Percentiles rank a stretch among this genome's conserved stretches.
Evolutionary conservation across 2,329 filamentous ascomycete genomes (phyloP).

Genomic region (Stachybotrys chartarum): DNA sequence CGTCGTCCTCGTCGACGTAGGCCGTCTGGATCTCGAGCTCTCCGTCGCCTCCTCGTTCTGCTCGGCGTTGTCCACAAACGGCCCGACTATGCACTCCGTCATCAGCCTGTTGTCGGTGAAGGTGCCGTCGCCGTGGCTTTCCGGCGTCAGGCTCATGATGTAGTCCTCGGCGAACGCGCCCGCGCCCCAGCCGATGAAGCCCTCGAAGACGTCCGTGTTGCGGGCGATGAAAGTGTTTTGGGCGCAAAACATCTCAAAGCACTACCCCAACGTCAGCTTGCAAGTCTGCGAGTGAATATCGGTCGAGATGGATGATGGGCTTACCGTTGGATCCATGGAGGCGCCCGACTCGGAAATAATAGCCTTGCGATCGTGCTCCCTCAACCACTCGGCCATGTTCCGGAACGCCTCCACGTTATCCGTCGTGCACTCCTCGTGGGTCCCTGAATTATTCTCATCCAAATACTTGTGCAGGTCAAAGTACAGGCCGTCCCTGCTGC

Average conservation of each 20-base stretch:
- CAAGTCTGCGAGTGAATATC: background rate
- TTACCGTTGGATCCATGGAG: constrained; percentile 30
- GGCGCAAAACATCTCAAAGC: constrained; percentile 34
- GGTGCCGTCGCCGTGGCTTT: constrained; percentile 8
- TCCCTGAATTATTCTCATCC: constrained; percentile 49
- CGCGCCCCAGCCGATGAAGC: constrained; percentile 39
- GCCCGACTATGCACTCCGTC: constrained; percentile 32
- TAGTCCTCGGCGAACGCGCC: constrained; percentile 35
- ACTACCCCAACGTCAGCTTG: constrained; percentile 19
- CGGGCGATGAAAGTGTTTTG: constrained; percentile 38
- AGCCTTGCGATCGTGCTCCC: constrained; percentile 38
- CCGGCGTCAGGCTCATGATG: constrained; percentile 34
- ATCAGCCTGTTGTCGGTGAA: constrained; percentile 33
- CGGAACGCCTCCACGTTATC: constrained; percentile 44
- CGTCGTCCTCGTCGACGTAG: background rate
- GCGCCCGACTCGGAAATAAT: constrained; percentile 48
- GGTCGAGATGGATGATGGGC: constrained; percentile 3
- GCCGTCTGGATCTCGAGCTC: background rate
- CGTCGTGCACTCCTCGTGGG: constrained; percentile 41
- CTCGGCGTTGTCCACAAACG: constrained; percentile 18
- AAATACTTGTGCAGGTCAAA: constrained; percentile 57
- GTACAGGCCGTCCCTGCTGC: constrained; percentile 46
- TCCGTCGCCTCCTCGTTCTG: constrained; percentile 1
- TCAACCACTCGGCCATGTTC: constrained; percentile 37
- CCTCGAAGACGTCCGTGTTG: constrained; percentile 39